Conservation (phyloP, 2,329 filamentous ascomycete genomes). For the Bretziella fagacearum region DNA sequence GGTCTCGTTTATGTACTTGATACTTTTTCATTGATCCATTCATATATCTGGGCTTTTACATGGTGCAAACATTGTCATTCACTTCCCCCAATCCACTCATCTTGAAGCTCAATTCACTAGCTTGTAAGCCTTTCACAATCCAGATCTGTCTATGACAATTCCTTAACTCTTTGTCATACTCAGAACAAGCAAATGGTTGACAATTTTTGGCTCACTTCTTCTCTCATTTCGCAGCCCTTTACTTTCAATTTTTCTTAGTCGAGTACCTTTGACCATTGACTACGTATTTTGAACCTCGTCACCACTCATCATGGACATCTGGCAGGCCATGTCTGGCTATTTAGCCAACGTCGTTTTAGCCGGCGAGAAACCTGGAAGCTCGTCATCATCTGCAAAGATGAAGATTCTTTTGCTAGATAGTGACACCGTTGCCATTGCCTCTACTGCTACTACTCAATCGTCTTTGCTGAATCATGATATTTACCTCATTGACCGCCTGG, state of each 20-base stretch:
- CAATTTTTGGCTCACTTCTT: neutral
- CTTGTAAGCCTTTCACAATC: too few species aligned
- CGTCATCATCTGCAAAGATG: conserved; percentile 67
- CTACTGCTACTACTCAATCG: conserved; percentile 89
- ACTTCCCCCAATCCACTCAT: too few species aligned
- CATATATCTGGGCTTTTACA: too few species aligned
- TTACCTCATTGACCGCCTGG: conserved; percentile 90
- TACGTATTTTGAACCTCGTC: neutral
- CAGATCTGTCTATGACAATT: too few species aligned
- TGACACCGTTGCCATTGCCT: conserved; percentile 87
- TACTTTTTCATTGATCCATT: too few species aligned
- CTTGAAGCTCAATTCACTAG: too few species aligned
- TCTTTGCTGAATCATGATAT: conserved; percentile 89
- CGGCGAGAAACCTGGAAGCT: conserved; percentile 46
- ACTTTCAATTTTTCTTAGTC: neutral
- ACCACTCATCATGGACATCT: conserved; percentile 61
- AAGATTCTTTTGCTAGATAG: conserved; percentile 89
- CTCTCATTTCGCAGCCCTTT: neutral
- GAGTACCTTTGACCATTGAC: neutral
- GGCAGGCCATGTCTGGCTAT: conserved; percentile 84
- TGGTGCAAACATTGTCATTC: too few species aligned
- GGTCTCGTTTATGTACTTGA: too few species aligned
- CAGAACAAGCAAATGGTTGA: neutral
- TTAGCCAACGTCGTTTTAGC: conserved; percentile 69
- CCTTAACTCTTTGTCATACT: too few species aligned